Conservation (phyloP, 768 basidiomycete genomes). For the Tricholoma terreum region DNA sequence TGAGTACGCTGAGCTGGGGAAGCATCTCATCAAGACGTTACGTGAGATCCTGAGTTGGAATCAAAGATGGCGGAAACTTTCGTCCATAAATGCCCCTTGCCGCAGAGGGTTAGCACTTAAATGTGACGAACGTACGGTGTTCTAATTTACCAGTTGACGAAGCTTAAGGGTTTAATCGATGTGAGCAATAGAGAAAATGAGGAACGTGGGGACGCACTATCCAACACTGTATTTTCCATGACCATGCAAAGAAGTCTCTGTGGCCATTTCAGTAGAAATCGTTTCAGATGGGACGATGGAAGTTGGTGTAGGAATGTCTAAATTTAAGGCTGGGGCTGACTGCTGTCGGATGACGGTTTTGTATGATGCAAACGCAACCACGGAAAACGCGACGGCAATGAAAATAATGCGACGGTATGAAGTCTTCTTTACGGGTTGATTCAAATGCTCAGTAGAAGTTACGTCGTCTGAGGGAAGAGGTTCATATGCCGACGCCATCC, state of each 20-base stretch:
- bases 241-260: slow-evolving; percentile 31
- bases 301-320: not conserved
- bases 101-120: not conserved
- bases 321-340: not conserved
- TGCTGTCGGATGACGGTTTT: slow-evolving; percentile 25
- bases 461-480: slow-evolving; percentile 30
- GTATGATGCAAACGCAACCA: slow-evolving; percentile 40
- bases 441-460: slow-evolving; percentile 14
- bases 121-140: not conserved
- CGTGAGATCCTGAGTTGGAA: slow-evolving; percentile 87
- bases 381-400: slow-evolving; percentile 31
- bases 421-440: slow-evolving; percentile 20
- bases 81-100: slow-evolving; percentile 94
- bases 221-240: slow-evolving; percentile 73
- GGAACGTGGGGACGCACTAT: slow-evolving; percentile 53
- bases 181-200: slow-evolving; percentile 8
- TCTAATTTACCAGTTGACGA: slow-evolving; percentile 65
- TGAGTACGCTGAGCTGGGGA: slow-evolving; percentile 6
- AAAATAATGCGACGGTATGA: slow-evolving; percentile 29
- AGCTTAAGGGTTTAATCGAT: slow-evolving; percentile 38
- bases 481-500: slow-evolving; percentile 26
- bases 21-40: slow-evolving; percentile 33
- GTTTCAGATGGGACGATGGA: slow-evolving; percentile 2
- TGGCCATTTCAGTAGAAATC: slow-evolving; percentile 15
- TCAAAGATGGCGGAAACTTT: slow-evolving; percentile 82